These are phyloP conservation scores for Coprinopsis strossmayeri DNA, from an alignment of 768 basidiomycete genomes.

Conservation along the genomic window DNA sequence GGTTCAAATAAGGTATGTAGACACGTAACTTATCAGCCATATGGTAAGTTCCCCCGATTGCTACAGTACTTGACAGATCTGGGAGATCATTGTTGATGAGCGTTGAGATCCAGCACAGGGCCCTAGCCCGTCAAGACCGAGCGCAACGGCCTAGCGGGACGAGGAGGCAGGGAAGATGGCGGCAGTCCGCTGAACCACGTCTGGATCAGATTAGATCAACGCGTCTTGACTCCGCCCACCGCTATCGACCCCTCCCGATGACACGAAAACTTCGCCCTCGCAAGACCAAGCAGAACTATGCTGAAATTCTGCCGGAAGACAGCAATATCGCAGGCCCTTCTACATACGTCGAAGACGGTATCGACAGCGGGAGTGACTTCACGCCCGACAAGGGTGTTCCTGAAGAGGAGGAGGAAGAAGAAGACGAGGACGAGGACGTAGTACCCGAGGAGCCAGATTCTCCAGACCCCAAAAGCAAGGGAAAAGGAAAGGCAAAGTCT, in stretches of 20 bases:
- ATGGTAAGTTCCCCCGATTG: too few relatives aligned
- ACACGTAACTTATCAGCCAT: too few relatives aligned
- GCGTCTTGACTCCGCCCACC: too few relatives aligned
- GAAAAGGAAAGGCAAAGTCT: slow-evolving; percentile 23
- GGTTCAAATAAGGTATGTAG: too few relatives aligned
- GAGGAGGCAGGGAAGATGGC: neutral
- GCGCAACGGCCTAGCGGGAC: too few relatives aligned
- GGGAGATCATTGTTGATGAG: too few relatives aligned
- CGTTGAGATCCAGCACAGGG: too few relatives aligned
- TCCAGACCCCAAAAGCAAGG: slow-evolving; percentile 11
- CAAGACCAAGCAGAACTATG: slow-evolving; percentile 46
- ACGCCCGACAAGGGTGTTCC: slow-evolving; percentile 29
- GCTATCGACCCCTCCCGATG: slow-evolving; percentile 43
- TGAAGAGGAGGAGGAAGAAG: slow-evolving; percentile 23
- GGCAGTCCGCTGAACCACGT: neutral
- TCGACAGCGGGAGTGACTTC: slow-evolving; percentile 52
- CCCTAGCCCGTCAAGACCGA: too few relatives aligned
- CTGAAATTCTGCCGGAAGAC: slow-evolving; percentile 24
- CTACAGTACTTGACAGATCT: too few relatives aligned
- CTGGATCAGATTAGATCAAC: too few relatives aligned
- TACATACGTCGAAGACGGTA: slow-evolving; percentile 33
- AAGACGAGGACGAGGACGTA: slow-evolving; percentile 19
- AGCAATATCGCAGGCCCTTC: slow-evolving; percentile 32
- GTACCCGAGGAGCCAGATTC: slow-evolving; percentile 16
- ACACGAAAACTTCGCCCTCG: slow-evolving; percentile 50